These are phyloP conservation scores for Termitomyces sp. DNA, from an alignment of 768 basidiomycete genomes.

Conservation along the genomic window DNA sequence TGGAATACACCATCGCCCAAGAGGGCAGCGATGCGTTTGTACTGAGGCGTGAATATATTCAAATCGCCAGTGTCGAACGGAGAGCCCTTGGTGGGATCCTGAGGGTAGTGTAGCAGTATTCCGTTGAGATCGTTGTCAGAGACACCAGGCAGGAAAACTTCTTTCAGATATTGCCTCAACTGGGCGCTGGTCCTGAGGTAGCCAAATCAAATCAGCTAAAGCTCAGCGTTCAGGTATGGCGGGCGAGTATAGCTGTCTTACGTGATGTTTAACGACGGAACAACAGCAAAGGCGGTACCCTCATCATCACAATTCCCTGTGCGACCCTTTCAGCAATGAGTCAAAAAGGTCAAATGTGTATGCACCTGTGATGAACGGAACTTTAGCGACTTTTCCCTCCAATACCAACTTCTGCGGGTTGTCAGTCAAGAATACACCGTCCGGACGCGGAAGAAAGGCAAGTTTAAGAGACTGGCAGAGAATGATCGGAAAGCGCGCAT, in stretches of 20 bases:
- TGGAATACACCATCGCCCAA: constrained; percentile 50
- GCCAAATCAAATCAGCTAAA: not conserved
- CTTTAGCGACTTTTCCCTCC: constrained; percentile 40
- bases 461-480: constrained; percentile 35
- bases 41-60: constrained; percentile 44
- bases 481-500: constrained; percentile 22
- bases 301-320: constrained; percentile 55
- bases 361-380: constrained; percentile 45
- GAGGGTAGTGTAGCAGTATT: constrained; percentile 34
- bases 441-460: constrained; percentile 47
- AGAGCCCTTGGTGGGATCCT: constrained; percentile 40
- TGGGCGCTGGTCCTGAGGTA: constrained; percentile 19
- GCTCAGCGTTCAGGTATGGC: too few species aligned
- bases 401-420: constrained; percentile 39
- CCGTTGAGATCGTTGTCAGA: constrained; percentile 24
- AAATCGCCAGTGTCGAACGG: constrained; percentile 46
- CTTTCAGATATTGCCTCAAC: constrained; percentile 23
- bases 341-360: not conserved
- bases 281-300: constrained; percentile 46
- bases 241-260: constrained; percentile 16
- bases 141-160: constrained; percentile 28
- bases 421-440: constrained; percentile 47
- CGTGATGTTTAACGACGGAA: constrained; percentile 46
- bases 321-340: not conserved
- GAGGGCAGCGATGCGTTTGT: constrained; percentile 48